Percentiles rank a stretch among this genome's conserved stretches.
Evolutionary conservation across 176 grass and related monocot genomes (phyloP).

Genomic region (Avena atlantica): DNA sequence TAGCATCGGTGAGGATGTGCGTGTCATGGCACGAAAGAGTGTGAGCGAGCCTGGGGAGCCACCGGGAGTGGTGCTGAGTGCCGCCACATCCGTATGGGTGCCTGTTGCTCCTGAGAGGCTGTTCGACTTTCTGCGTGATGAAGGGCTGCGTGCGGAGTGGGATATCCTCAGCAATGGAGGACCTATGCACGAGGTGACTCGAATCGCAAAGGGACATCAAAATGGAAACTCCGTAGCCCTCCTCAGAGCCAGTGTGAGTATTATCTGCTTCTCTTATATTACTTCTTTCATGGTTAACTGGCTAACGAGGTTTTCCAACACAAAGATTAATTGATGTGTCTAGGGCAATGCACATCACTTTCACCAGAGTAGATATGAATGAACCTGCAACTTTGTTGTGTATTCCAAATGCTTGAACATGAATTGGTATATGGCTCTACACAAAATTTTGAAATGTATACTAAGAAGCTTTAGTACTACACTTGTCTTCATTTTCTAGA

Average conservation of each 20-base stretch:
- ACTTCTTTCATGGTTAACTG: not conserved
- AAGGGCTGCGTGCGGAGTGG: slow-evolving; percentile 76
- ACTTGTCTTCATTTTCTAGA: not conserved
- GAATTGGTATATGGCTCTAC: not conserved
- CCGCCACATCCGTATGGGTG: slow-evolving; percentile 86
- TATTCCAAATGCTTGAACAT: slow-evolving; percentile 11
- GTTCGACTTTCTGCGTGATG: slow-evolving; percentile 81
- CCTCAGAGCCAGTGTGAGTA: slow-evolving; percentile 84
- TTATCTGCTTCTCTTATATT: slow-evolving; percentile 7
- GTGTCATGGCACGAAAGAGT: slow-evolving; percentile 77
- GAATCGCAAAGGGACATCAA: slow-evolving; percentile 85
- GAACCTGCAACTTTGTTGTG: slow-evolving; percentile 1
- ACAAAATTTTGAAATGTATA: not conserved
- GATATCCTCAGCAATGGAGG: slow-evolving; percentile 91
- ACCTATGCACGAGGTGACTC: slow-evolving; percentile 94
- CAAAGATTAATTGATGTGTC: not conserved
- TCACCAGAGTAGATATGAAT: not conserved
- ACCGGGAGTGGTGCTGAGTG: slow-evolving; percentile 78
- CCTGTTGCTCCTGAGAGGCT: slow-evolving; percentile 61
- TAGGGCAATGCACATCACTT: slow-evolving; percentile 15
- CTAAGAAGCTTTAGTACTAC: not conserved
- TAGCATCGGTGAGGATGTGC: slow-evolving; percentile 64
- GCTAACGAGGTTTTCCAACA: not conserved
- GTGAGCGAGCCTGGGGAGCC: slow-evolving; percentile 81
- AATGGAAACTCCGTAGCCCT: slow-evolving; percentile 90